phyloP scores from a whole-genome alignment of 208 protist genomes.

The Leishmania amazonensis region DNA sequence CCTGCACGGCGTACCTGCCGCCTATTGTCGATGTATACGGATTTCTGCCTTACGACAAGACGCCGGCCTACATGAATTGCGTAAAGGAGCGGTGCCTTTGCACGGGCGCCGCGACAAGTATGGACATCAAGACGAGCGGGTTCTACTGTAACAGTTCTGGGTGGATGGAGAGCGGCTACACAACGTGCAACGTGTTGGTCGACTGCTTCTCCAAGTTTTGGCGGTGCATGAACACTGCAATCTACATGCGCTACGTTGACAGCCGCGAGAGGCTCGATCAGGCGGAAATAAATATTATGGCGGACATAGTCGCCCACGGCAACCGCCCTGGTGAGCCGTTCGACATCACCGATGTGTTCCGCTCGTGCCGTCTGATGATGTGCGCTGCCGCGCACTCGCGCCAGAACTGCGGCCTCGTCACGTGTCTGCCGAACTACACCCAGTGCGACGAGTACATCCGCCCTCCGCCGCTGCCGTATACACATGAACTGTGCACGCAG shows the following conservation, averaged over 20 bases:
- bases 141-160: slow-evolving; percentile 40
- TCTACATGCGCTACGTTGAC: slow-evolving; percentile 22
- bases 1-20: slow-evolving; percentile 33
- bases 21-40: slow-evolving; percentile 34
- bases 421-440: slow-evolving; percentile 63
- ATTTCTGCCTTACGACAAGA: slow-evolving; percentile 38
- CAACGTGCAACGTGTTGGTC: slow-evolving; percentile 48
- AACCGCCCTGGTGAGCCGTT: slow-evolving; percentile 39
- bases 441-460: slow-evolving; percentile 67
- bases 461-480: slow-evolving; percentile 49
- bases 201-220: slow-evolving; percentile 59
- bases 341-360: slow-evolving; percentile 41
- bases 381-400: slow-evolving; percentile 49
- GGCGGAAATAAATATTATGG: slow-evolving; percentile 22
- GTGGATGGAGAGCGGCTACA: slow-evolving; percentile 47
- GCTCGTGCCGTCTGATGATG: slow-evolving; percentile 38
- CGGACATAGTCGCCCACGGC: slow-evolving; percentile 46
- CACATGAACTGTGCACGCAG: slow-evolving; percentile 57
- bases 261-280: background rate
- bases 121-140: slow-evolving; percentile 33
- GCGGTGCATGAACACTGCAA: slow-evolving; percentile 38
- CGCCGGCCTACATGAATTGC: slow-evolving; percentile 38
- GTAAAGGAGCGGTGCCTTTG: slow-evolving; percentile 58
- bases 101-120: slow-evolving; percentile 20
- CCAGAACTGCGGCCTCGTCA: slow-evolving; percentile 61